Conservation (phyloP, 352 stramenopile species). For the Globisporangium recalcitrans region DNA sequence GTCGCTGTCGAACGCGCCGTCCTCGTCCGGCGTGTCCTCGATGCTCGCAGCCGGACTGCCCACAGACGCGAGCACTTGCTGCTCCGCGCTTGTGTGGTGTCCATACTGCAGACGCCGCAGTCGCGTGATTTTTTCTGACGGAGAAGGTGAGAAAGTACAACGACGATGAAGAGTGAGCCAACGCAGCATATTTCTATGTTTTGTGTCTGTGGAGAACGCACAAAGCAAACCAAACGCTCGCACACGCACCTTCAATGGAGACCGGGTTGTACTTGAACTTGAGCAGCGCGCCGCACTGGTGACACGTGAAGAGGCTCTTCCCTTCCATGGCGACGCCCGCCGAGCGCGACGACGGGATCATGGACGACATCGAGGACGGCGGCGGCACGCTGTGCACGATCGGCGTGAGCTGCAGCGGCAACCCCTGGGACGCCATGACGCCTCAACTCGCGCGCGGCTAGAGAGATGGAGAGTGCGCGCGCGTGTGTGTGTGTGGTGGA, state of each 20-base stretch:
- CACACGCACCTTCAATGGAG: conserved; percentile 45
- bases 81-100: conserved; percentile 8
- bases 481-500: background rate
- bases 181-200: too few species aligned
- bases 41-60: conserved; percentile 11
- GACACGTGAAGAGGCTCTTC: conserved; percentile 74
- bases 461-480: background rate
- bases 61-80: conserved; percentile 13
- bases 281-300: conserved; percentile 62
- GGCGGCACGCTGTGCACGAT: conserved; percentile 19
- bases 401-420: conserved; percentile 16
- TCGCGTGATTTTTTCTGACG: conserved; percentile 45
- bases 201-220: too few species aligned
- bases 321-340: conserved; percentile 49
- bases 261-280: conserved; percentile 58
- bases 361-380: conserved; percentile 2
- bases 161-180: background rate
- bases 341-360: conserved; percentile 18
- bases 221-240: background rate
- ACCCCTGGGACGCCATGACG: conserved; percentile 13
- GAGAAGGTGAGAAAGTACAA: background rate
- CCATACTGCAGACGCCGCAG: conserved; percentile 42
- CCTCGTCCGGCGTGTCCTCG: conserved; percentile 26
- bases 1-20: conserved; percentile 14
- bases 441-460: background rate